Conservation (phyloP, 2,329 filamentous ascomycete species). For the Paraphaeosphaeria minitans region DNA sequence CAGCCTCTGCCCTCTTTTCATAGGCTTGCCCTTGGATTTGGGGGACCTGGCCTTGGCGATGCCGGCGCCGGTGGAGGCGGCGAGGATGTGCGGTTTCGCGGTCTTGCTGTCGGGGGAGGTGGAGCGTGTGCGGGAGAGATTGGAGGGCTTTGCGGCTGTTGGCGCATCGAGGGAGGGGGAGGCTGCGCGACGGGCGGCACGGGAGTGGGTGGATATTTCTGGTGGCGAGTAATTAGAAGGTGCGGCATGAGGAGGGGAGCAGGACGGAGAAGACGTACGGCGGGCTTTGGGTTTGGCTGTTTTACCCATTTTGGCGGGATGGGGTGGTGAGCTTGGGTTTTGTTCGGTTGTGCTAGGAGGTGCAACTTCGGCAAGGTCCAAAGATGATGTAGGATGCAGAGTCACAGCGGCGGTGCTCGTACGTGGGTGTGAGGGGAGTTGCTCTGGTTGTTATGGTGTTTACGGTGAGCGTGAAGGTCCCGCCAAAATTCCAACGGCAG, state of each 20-base stretch:
- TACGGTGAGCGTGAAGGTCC: background rate
- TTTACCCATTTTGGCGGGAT: slow-evolving; percentile 47
- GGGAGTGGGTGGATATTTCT: slow-evolving; percentile 72
- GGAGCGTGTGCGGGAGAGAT: slow-evolving; percentile 43
- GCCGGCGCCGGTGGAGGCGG: slow-evolving; percentile 71
- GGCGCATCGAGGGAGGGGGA: slow-evolving; percentile 69
- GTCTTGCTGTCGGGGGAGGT: slow-evolving; percentile 32
- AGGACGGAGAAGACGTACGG: slow-evolving; percentile 35
- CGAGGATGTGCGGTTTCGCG: slow-evolving; percentile 61
- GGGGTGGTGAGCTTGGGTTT: slow-evolving; percentile 3
- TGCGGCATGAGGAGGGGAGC: background rate
- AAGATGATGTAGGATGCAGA: background rate
- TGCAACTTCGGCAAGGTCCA: too few relatives aligned
- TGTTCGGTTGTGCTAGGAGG: background rate
- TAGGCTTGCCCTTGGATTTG: slow-evolving; percentile 59
- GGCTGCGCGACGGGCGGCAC: slow-evolving; percentile 73
- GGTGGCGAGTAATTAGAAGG: slow-evolving; percentile 15
- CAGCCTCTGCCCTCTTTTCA: slow-evolving; percentile 59
- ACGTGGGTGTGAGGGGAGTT: background rate
- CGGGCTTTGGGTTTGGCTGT: slow-evolving; percentile 54
- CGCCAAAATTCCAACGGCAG: slow-evolving; percentile 19
- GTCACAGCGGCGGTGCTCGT: background rate
- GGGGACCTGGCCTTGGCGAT: slow-evolving; percentile 61
- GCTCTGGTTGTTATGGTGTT: slow-evolving; percentile 4
- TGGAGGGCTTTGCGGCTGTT: slow-evolving; percentile 72